Percentiles rank a stretch among this genome's conserved stretches.
Conservation (phyloP, 768 basidiomycete genomes). For the Neoboletus subvelutipes region DNA sequence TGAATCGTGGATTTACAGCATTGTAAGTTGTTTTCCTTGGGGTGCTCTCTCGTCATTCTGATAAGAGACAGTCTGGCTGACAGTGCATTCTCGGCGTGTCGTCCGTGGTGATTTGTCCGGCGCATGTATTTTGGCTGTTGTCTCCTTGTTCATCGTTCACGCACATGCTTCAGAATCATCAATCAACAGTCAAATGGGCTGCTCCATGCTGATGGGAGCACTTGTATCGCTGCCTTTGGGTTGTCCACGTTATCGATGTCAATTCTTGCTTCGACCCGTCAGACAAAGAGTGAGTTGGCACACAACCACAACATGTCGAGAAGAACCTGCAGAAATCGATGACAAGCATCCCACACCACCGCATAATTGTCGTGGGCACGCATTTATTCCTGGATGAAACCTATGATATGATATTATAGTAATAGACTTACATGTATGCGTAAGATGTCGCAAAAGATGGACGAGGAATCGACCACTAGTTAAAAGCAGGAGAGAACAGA, state of each 20-base stretch:
- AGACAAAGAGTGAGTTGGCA: neutral
- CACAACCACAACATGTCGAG: neutral
- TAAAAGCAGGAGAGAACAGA: neutral
- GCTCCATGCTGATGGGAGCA: neutral
- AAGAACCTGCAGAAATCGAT: neutral
- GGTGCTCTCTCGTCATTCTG: too few relatives aligned
- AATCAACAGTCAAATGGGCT: slow-evolving; percentile 3
- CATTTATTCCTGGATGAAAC: neutral
- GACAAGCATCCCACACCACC: neutral
- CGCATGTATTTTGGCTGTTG: too few relatives aligned
- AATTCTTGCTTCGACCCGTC: neutral
- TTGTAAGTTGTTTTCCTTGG: too few relatives aligned
- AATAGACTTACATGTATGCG: neutral
- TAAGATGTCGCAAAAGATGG: neutral
- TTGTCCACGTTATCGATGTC: slow-evolving; percentile 1
- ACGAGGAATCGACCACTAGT: neutral
- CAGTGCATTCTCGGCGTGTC: too few relatives aligned
- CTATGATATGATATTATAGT: neutral
- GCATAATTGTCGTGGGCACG: neutral
- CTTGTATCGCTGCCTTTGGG: slow-evolving; percentile 10
- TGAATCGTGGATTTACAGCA: too few relatives aligned
- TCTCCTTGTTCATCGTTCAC: too few relatives aligned
- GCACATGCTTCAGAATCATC: too few relatives aligned
- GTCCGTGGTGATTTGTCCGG: too few relatives aligned
- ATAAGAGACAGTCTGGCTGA: too few relatives aligned